These are phyloP conservation scores for Venustampulla echinocandica DNA, from an alignment of 495 filamentous ascomycete genomes.

Conservation along the genomic window DNA sequence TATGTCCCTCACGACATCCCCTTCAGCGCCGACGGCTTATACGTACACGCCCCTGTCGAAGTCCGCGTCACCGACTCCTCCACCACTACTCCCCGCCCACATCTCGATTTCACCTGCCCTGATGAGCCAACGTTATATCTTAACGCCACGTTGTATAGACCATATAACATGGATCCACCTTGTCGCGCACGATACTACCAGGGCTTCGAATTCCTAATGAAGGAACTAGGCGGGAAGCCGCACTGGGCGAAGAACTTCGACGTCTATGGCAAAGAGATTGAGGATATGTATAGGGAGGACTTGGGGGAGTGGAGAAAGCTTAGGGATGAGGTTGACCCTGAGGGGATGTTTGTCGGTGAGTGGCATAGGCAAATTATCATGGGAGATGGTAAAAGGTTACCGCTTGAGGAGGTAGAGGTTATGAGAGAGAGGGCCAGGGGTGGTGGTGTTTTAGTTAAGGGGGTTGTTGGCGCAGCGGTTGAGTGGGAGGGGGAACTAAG, in stretches of 20 bases:
- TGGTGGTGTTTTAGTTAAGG: slow-evolving; percentile 17
- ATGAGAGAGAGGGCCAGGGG: slow-evolving; percentile 7
- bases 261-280: slow-evolving; percentile 47
- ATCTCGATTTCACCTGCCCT: slow-evolving; percentile 58
- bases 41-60: slow-evolving; percentile 88
- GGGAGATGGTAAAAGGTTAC: slow-evolving; percentile 24
- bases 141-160: slow-evolving; percentile 91
- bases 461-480: slow-evolving; percentile 5
- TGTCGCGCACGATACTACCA: slow-evolving; percentile 74
- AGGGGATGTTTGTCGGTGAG: slow-evolving; percentile 85
- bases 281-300: slow-evolving; percentile 42
- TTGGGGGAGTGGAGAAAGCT: slow-evolving; percentile 60
- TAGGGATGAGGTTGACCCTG: slow-evolving; percentile 67
- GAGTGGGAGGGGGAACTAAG: slow-evolving; percentile 3
- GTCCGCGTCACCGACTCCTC: slow-evolving; percentile 78
- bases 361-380: slow-evolving; percentile 78
- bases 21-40: slow-evolving; percentile 67
- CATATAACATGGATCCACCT: slow-evolving; percentile 75
- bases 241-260: slow-evolving; percentile 98
- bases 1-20: slow-evolving; percentile 65
- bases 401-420: slow-evolving; percentile 19
- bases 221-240: slow-evolving; percentile 75
- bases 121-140: slow-evolving; percentile 81
- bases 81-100: slow-evolving; percentile 49
- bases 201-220: slow-evolving; percentile 95